Conservation (phyloP, 257 asterid genomes). For the Solanum arcanum region DNA sequence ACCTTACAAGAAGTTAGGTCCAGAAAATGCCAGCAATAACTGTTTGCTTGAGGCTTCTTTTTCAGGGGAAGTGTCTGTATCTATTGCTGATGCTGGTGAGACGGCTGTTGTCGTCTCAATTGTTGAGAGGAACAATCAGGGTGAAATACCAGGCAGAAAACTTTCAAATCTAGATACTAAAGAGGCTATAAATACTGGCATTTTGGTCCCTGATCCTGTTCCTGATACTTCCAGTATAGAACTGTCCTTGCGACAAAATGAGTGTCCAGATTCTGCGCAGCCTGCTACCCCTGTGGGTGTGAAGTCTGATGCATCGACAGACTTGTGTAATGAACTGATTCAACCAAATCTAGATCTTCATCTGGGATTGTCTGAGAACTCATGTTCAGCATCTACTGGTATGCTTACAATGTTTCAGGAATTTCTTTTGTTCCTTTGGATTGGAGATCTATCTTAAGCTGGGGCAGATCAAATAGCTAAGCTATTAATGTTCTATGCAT, state of each 20-base stretch:
- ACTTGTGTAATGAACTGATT: constrained; percentile 2
- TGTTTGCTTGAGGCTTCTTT: constrained; percentile 36
- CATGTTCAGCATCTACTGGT: constrained; percentile 34
- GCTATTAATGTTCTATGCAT: constrained; percentile 2
- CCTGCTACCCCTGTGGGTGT: constrained; percentile 11
- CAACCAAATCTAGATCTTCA: constrained; percentile 40
- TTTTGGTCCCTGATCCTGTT: constrained; percentile 15
- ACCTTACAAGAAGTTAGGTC: constrained; percentile 22
- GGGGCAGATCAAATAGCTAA: not conserved
- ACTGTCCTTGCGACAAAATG: constrained; percentile 21
- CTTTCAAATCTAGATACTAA: constrained; percentile 10
- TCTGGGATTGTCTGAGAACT: constrained; percentile 23
- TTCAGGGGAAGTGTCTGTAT: constrained; percentile 63
- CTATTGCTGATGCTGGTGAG: constrained; percentile 89
- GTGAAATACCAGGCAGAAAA: constrained; percentile 24
- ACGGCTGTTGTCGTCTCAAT: constrained; percentile 69
- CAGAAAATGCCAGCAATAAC: constrained; percentile 23
- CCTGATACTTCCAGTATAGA: constrained; percentile 20
- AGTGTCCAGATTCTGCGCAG: constrained; percentile 10
- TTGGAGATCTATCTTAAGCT: constrained; percentile 8
- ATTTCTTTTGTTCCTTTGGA: constrained; percentile 1
- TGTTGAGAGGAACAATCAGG: constrained; percentile 40
- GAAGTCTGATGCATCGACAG: constrained; percentile 11
- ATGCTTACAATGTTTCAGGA: constrained; percentile 6
- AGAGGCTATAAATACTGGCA: constrained; percentile 14